phyloP scores from a whole-genome alignment of 495 filamentous ascomycete species.

The Parathielavia appendiculata region DNA sequence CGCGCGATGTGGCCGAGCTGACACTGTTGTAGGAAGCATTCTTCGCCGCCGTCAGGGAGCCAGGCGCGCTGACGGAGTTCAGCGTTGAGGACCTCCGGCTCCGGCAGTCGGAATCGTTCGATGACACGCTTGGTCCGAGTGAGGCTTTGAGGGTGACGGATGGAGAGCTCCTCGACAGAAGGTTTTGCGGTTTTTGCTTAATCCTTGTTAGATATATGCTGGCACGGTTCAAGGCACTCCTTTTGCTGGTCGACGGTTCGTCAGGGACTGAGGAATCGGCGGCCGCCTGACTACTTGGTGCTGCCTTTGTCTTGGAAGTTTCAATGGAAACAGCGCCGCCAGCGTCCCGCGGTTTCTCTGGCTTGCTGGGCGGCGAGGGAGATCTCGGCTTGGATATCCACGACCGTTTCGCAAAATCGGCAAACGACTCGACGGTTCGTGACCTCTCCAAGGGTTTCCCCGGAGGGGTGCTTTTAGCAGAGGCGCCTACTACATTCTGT shows the following conservation, averaged over 20 bases:
- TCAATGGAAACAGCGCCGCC: conserved; percentile 4
- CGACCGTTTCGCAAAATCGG: conserved; percentile 60
- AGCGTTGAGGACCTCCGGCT: conserved; percentile 12
- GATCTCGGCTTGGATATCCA: conserved; percentile 61
- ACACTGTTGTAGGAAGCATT: conserved; percentile 24
- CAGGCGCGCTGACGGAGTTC: conserved; percentile 1
- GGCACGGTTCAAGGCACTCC: conserved; percentile 29
- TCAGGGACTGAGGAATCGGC: conserved; percentile 24
- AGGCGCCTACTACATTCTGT: conserved; percentile 24
- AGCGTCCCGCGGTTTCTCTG: conserved; percentile 11
- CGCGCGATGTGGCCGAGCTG: conserved; percentile 44
- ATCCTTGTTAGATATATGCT: conserved; percentile 40
- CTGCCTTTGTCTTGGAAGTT: conserved; percentile 31
- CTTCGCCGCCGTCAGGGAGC: conserved; percentile 9
- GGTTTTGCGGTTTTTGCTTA: conserved; percentile 38
- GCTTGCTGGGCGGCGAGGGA: conserved; percentile 49
- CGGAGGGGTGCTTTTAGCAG: conserved; percentile 6
- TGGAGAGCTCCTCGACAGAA: conserved; percentile 31
- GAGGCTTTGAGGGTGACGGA: conserved; percentile 21
- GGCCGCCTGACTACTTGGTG: conserved; percentile 20
- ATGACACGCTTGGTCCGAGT: conserved; percentile 27
- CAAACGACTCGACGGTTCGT: conserved; percentile 54
- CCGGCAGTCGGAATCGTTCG: conserved; percentile 15
- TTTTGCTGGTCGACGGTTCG: conserved; percentile 29
- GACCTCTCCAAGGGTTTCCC: conserved; percentile 28